Evolutionary conservation across 495 filamentous ascomycete genomes (phyloP).

Genomic region (Xylaria venustula): DNA sequence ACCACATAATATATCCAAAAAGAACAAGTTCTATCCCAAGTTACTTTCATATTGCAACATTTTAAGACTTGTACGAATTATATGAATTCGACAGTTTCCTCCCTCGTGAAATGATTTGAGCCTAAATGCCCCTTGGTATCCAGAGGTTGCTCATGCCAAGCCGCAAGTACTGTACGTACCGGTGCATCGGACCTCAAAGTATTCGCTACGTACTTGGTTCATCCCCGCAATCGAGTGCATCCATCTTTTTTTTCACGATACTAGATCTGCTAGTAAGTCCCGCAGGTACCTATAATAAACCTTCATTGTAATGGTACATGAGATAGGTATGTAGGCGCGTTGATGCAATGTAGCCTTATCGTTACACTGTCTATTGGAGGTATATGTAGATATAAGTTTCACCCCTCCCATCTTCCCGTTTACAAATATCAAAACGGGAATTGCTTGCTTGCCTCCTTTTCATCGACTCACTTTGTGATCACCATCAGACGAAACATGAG

Average conservation of each 20-base stretch:
- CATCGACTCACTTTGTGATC: too few relatives aligned
- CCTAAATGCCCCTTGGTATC: too few relatives aligned
- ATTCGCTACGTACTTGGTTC: background rate
- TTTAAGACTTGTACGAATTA: too few relatives aligned
- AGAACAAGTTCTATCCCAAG: too few relatives aligned
- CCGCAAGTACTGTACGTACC: background rate
- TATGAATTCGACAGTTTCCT: too few relatives aligned
- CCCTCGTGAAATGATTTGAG: too few relatives aligned
- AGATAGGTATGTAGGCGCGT: background rate
- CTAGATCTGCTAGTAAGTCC: conserved; percentile 6
- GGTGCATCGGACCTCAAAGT: background rate
- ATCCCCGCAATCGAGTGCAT: conserved; percentile 2
- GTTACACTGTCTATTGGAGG: background rate
- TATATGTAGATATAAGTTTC: background rate
- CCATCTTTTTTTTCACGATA: conserved; percentile 4
- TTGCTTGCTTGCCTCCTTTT: too few relatives aligned
- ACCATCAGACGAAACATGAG: too few relatives aligned
- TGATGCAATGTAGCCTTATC: conserved; percentile 6
- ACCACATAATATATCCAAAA: too few relatives aligned
- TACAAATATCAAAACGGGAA: too few relatives aligned
- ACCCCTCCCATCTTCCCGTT: too few relatives aligned
- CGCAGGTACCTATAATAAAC: conserved; percentile 12
- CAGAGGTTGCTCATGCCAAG: background rate
- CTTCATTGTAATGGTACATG: conserved; percentile 5
- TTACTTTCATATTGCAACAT: too few relatives aligned